Conservation (phyloP, 2,329 filamentous ascomycete genomes). For the Sporothrix phasma region DNA sequence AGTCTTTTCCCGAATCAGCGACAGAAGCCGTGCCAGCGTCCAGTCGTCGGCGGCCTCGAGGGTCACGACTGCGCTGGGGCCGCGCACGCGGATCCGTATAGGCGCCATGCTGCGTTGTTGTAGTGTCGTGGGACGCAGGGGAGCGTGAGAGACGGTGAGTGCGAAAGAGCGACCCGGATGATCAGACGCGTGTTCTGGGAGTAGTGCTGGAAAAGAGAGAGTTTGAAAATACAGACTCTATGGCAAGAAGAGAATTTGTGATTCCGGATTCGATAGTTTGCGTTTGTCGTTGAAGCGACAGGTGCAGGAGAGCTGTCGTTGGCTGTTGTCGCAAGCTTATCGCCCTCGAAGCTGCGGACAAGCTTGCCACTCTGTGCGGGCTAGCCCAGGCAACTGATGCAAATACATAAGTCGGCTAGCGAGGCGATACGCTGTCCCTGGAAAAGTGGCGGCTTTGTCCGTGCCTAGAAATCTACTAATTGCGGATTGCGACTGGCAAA, state of each 20-base stretch:
- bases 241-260: neutral
- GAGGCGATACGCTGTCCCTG: too few species aligned
- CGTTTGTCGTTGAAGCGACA: neutral
- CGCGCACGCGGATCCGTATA: conserved; percentile 64
- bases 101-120: conserved; percentile 10
- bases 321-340: neutral
- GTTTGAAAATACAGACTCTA: neutral
- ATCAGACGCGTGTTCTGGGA: too few species aligned
- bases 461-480: too few species aligned
- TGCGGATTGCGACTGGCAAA: neutral
- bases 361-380: neutral
- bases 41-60: conserved; percentile 51
- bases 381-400: neutral
- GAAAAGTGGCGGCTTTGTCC: neutral
- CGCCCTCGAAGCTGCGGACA: neutral
- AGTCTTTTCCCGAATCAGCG: conserved; percentile 53
- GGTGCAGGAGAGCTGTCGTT: neutral
- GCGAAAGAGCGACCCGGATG: neutral
- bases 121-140: too few species aligned
- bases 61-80: conserved; percentile 61
- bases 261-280: too few species aligned
- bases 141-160: neutral
- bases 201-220: neutral
- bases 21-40: conserved; percentile 51
- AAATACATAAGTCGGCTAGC: too few species aligned